These are phyloP conservation scores for Rhizophagus prolifer DNA, from an alignment of 192 early-diverging fungal species.

Conservation along the genomic window DNA sequence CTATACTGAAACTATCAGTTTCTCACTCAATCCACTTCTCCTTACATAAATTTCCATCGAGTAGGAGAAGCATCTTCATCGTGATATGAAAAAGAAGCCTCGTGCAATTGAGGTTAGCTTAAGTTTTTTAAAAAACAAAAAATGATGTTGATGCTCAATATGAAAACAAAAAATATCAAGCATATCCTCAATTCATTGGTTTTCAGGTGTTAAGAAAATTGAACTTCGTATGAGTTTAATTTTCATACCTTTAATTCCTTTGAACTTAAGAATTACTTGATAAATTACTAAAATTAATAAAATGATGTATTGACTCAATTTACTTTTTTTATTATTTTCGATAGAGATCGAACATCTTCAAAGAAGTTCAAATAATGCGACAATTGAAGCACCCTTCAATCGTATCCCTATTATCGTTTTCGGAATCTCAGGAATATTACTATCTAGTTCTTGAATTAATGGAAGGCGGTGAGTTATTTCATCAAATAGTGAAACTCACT, in stretches of 20 bases:
- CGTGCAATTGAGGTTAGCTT: constrained; percentile 47
- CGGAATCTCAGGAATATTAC: constrained; percentile 74
- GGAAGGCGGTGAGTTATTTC: constrained; percentile 89
- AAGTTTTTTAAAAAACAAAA: background rate
- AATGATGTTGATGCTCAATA: background rate
- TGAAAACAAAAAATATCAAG: background rate
- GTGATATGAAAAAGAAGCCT: constrained; percentile 50
- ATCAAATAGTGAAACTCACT: constrained; percentile 79
- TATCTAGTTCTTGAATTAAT: constrained; percentile 80
- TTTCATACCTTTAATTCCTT: too few species aligned
- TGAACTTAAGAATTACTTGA: too few species aligned
- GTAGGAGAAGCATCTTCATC: constrained; percentile 48
- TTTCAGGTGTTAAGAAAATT: background rate
- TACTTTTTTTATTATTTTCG: background rate
- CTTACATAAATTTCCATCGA: background rate
- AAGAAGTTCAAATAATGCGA: constrained; percentile 86
- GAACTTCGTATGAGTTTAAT: background rate
- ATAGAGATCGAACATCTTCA: constrained; percentile 77
- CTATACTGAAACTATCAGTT: background rate
- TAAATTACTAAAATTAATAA: too few species aligned
- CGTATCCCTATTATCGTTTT: constrained; percentile 72
- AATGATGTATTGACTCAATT: too few species aligned
- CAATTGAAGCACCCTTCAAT: constrained; percentile 76
- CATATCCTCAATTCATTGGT: background rate
- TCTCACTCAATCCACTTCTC: background rate